Conservation (phyloP, 345 rosid species). For the Pseudoturritis turrita region DNA sequence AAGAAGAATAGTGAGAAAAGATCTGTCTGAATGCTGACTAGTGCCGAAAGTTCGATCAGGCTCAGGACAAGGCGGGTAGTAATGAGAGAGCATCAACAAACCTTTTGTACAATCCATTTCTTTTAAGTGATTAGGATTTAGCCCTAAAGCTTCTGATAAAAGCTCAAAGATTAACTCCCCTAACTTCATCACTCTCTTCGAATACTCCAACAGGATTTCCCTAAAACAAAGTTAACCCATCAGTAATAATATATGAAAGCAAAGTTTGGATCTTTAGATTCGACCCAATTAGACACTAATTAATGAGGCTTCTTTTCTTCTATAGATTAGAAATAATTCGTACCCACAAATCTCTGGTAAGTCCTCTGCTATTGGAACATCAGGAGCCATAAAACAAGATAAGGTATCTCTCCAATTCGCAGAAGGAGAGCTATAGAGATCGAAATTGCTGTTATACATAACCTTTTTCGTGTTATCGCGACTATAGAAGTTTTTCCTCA, state of each 20-base stretch:
- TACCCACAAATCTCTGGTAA: slow-evolving; percentile 38
- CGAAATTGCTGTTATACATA: slow-evolving; percentile 18
- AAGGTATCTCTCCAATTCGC: slow-evolving; percentile 43
- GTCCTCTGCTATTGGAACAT: slow-evolving; percentile 33
- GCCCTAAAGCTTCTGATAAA: slow-evolving; percentile 53
- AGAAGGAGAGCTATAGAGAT: slow-evolving; percentile 28
- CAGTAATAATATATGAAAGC: background rate
- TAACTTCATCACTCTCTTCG: slow-evolving; percentile 30
- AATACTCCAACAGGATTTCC: slow-evolving; percentile 39
- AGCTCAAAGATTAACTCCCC: slow-evolving; percentile 38
- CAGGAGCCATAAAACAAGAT: slow-evolving; percentile 14
- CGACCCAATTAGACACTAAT: background rate
- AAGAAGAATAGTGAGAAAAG: slow-evolving; percentile 52
- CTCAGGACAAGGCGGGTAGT: slow-evolving; percentile 52
- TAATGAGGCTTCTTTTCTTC: background rate
- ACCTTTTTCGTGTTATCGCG: background rate
- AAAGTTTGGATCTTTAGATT: background rate
- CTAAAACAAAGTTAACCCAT: slow-evolving; percentile 20
- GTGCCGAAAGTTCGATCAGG: slow-evolving; percentile 51
- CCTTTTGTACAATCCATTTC: slow-evolving; percentile 43
- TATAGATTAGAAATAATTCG: background rate
- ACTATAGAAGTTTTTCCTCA: slow-evolving; percentile 8
- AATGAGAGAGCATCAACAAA: slow-evolving; percentile 35
- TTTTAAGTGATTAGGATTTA: slow-evolving; percentile 32
- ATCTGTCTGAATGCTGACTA: slow-evolving; percentile 38